Evolutionary conservation across 768 basidiomycete species (phyloP), one percentile per base, ranked within the genome.

Genomic region (Lentinula sp.): DNA sequence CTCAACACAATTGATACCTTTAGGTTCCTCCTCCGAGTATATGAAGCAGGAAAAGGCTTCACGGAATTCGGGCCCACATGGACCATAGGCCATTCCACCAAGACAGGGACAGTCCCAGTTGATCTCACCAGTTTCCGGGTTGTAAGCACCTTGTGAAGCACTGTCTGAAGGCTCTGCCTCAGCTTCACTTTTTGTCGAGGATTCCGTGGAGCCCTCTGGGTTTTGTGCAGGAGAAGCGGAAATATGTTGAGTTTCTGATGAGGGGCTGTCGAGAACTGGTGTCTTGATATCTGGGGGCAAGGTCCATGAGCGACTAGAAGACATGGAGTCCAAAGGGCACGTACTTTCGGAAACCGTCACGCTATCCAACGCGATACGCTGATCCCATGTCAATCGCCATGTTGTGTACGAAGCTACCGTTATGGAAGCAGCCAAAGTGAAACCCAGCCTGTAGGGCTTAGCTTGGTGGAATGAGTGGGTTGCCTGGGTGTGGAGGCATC

Each of bases 51-150:
- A 93, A 76, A 99, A 99, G 0, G 97, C 96, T 63, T 88, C 91
- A 64, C 88, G 87, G 79, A 99, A 99, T 66, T 98, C 82, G 63
- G 82, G 80, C 8, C 97, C 97, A 69, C 97, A 99, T 9, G 95
- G 94, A 6, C 97, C 96, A 69, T 98, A 81, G 9, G 96, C 96
- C 97, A 99, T 98, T 54, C 97, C 97, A 36, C 97, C 97, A 7
- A 99, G 85, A 72, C 97, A 98, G 1, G 97, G 94, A 73, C 97
- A 99, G 71, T 98, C 97, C 97, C 97, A 99, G 77, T 99, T 99
- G 69, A 99, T 98, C 81, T 98, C 95, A 48, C 97, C 97, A 1
- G 97, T 99, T 64, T 85, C 94, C 18, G 95, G 95, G 75, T 99
- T 90, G 80, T 84, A 98, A 4, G 97, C 96, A 46, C 80, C 79